Conservation (phyloP, 257 asterid species). For the Datura wrightii region DNA sequence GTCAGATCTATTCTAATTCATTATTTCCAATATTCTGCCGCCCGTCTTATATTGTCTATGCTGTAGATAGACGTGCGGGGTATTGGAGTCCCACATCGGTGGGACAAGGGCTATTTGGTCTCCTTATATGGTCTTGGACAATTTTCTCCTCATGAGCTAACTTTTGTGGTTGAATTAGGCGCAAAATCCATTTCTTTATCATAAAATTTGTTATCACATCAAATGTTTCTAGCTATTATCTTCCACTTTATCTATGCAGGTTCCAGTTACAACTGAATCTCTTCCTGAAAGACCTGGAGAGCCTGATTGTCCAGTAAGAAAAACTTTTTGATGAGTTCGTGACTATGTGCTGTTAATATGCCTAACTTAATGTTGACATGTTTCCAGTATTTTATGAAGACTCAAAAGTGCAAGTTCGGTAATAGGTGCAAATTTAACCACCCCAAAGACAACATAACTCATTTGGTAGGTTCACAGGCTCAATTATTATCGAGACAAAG, state of each 20-base stretch:
- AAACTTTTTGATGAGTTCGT: slow-evolving; percentile 32
- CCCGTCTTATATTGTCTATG: neutral
- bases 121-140: neutral
- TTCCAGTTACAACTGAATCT: slow-evolving; percentile 66
- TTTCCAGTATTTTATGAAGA: slow-evolving; percentile 85
- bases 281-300: slow-evolving; percentile 92
- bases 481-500: slow-evolving; percentile 11
- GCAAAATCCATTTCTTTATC: neutral
- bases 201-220: neutral
- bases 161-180: neutral
- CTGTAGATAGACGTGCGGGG: neutral
- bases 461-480: slow-evolving; percentile 55
- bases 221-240: neutral
- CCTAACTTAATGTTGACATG: slow-evolving; percentile 29
- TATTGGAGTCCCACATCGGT: neutral
- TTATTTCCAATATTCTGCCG: too few species aligned
- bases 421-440: slow-evolving; percentile 91
- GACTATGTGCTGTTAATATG: slow-evolving; percentile 30
- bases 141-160: neutral
- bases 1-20: too few species aligned
- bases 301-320: slow-evolving; percentile 96
- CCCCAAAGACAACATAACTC: slow-evolving; percentile 63
- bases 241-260: slow-evolving; percentile 56
- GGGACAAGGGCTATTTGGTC: neutral
- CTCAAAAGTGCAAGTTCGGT: slow-evolving; percentile 92